Evolutionary conservation across 345 rosid species (phyloP).

Genomic region (Ceriops decandra): DNA sequence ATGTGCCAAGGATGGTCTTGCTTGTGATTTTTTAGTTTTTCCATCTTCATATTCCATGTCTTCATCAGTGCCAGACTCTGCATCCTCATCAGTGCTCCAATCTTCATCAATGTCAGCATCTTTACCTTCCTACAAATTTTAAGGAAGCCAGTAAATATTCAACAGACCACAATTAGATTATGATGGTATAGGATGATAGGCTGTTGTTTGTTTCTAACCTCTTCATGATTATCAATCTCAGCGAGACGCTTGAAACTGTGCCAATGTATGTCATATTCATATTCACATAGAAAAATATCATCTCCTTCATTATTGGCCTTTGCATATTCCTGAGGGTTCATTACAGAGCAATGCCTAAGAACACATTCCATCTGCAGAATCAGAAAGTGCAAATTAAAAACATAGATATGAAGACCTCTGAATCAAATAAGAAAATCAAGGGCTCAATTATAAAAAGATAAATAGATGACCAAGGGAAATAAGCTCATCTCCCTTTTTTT

Average conservation of each 20-base stretch:
- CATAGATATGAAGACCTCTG: too few species aligned
- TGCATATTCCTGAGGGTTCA: conserved; percentile 64
- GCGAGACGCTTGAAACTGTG: conserved; percentile 82
- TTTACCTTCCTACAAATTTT: conserved; percentile 40
- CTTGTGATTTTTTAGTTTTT: conserved; percentile 29
- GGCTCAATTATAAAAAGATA: neutral
- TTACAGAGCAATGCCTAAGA: conserved; percentile 73
- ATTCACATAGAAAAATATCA: conserved; percentile 87
- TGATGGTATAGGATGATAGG: neutral
- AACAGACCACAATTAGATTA: conserved; percentile 9
- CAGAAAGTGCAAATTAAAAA: conserved; percentile 3
- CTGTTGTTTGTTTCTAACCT: conserved; percentile 28
- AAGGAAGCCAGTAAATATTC: conserved; percentile 10
- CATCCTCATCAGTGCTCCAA: conserved; percentile 51
- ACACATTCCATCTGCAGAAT: conserved; percentile 67
- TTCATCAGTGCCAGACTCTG: conserved; percentile 55
- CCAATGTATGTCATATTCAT: conserved; percentile 88
- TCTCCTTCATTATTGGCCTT: conserved; percentile 73
- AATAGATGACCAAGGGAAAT: neutral
- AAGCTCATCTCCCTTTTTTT: too few species aligned
- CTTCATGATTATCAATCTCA: conserved; percentile 55
- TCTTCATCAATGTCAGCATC: conserved; percentile 69
- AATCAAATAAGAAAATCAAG: neutral
- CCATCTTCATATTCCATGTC: conserved; percentile 57
- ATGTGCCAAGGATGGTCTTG: conserved; percentile 34